Base-by-base conservation (phyloP, 2,329 filamentous ascomycete genomes). In the Acephala macrosclerotiorum region DNA sequence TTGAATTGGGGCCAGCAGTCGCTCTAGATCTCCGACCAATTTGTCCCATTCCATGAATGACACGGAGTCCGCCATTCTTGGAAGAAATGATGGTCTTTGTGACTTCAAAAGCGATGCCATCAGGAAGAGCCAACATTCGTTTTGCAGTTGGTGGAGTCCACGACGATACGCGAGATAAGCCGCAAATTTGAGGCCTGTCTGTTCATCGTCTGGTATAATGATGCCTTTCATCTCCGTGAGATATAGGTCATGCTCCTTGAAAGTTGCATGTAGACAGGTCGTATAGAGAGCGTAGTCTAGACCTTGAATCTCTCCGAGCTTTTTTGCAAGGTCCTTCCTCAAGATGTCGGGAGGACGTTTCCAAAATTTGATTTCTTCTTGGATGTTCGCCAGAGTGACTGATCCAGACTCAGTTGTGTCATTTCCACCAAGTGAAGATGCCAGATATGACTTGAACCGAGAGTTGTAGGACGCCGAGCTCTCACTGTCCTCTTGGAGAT, bases 321-420 rank as follows among this genome's bases (percentile, higher is more conserved):
- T 57, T 25, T 35, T 57, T 3, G 60, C 60, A 56, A 62, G 22
- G 25, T 56, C 60, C 18, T 29, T 56, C 12, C 36, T 40, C 11
- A 42, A 12, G 12, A 18, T 25, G 20, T 40, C 47, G 6, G 60
- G 49, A n/a, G 26, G 35, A 7, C 49, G 22, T 36, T 57, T 57
- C 60, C 60, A 62, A 22, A 62, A 62, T 20, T 62, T 20, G 25
- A 62, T 36, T 26, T 62, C 60, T 40, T 56, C 49, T 26, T 62
- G 60, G 51, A 62, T 16, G 22, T 25, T 33, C 11, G 49, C 33
- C 25, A 42, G n/a, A 9, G 47, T 56, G 1, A 62, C 38, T 20
- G 47, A 36, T n/a, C 36, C 33, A 35, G 20, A n/a, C 16, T 8
- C 36, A 4, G 25, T 8, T 3, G 33, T 33, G 6, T 49, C 47